These are phyloP conservation scores for Luffa acutangula DNA, from an alignment of 306 rosid genomes.

Conservation along the genomic window DNA sequence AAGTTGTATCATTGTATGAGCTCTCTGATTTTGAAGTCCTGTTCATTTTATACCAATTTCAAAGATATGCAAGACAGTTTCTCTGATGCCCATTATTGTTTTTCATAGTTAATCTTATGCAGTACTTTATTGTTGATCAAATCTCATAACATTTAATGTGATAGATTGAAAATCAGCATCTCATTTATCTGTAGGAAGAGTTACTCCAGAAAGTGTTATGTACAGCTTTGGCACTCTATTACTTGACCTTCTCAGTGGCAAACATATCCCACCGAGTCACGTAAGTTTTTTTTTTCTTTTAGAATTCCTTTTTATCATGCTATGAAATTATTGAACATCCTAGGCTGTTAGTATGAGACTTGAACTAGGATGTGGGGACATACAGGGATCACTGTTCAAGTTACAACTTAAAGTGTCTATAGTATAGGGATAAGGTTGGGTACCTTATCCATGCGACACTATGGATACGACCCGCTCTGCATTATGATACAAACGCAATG, in stretches of 20 bases:
- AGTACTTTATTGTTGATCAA: not conserved
- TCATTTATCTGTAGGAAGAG: conserved; percentile 50
- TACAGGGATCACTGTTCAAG: no score
- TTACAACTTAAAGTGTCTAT: no score
- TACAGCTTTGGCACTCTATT: conserved; percentile 93
- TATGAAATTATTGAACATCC: not conserved
- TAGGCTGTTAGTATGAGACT: no score
- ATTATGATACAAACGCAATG: no score
- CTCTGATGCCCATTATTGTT: not conserved
- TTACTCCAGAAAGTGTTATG: conserved; percentile 83
- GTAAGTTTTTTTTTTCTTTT: conserved; percentile 44
- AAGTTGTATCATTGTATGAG: not conserved
- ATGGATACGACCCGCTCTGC: no score
- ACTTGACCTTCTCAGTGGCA: conserved; percentile 97
- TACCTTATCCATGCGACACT: no score
- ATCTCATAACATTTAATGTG: not conserved
- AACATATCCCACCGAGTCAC: conserved; percentile 97
- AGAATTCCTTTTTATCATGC: not conserved
- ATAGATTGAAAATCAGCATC: not conserved
- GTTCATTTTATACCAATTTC: not conserved
- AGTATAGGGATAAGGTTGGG: no score
- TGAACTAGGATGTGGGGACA: no score
- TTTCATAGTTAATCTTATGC: not conserved
- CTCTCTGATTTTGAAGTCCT: not conserved
- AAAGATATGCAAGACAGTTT: not conserved